Evolutionary conservation across 2,329 filamentous ascomycete species (phyloP).

Genomic region (Diaporthe australafricana): DNA sequence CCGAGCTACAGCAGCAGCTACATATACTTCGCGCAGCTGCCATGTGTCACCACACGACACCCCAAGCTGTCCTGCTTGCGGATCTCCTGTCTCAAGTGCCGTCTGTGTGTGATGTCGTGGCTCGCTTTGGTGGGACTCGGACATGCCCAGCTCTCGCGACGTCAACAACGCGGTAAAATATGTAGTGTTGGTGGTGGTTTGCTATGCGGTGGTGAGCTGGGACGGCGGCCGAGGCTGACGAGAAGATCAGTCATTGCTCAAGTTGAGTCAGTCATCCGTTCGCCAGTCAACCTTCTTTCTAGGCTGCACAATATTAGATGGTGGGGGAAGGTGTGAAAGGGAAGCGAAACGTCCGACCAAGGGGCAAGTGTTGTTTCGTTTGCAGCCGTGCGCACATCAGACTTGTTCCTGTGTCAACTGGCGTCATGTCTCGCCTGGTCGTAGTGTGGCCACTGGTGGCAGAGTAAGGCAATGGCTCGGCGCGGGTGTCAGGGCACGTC

Average conservation of each 20-base stretch:
- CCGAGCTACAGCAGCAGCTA: conserved; percentile 10
- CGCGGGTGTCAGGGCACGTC: too few species aligned
- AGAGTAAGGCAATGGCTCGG: too few species aligned
- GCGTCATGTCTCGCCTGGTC: too few species aligned
- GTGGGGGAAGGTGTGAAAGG: background rate
- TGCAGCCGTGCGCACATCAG: conserved; percentile 11
- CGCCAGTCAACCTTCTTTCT: background rate
- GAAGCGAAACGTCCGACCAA: conserved; percentile 5
- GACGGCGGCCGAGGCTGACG: conserved; percentile 2
- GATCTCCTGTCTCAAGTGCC: background rate
- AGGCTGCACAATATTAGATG: too few species aligned
- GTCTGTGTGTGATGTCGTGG: background rate
- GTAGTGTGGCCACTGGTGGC: too few species aligned
- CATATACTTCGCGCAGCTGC: background rate
- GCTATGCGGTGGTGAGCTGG: background rate
- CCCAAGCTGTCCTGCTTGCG: background rate
- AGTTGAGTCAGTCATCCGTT: background rate
- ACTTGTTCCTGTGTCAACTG: too few species aligned
- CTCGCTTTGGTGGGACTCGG: background rate
- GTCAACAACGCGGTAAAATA: background rate
- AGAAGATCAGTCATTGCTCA: conserved; percentile 3
- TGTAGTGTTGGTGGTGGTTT: too few species aligned
- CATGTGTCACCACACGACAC: background rate
- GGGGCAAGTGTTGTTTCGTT: too few species aligned
- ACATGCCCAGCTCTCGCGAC: background rate